A percentile compares a stretch with the other conserved stretches of the same genome.
These are phyloP conservation scores for Buxus sempervirens DNA, from an alignment of 164 flowering plant species.

Conservation along the genomic window DNA sequence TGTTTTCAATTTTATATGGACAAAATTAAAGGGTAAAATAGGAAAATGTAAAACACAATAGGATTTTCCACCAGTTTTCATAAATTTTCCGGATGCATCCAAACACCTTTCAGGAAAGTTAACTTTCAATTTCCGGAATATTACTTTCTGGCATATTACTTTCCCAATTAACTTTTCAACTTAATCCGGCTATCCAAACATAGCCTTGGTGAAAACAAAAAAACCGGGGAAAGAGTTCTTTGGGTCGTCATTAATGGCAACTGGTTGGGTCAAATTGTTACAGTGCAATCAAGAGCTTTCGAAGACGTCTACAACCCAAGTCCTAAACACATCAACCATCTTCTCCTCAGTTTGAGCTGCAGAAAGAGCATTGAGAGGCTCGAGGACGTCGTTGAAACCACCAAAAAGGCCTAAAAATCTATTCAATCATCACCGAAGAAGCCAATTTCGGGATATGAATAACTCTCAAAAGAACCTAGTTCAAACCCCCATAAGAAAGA, in stretches of 20 bases:
- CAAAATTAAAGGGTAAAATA: too few relatives aligned
- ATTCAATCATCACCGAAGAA: slow-evolving; percentile 15
- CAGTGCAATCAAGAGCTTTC: slow-evolving; percentile 78
- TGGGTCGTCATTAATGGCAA: slow-evolving; percentile 54
- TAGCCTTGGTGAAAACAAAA: too few relatives aligned
- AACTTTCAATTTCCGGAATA: too few relatives aligned
- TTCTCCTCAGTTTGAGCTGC: slow-evolving; percentile 55
- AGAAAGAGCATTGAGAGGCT: slow-evolving; percentile 46
- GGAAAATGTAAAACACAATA: too few relatives aligned
- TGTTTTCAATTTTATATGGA: too few relatives aligned
- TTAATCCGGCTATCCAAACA: too few relatives aligned
- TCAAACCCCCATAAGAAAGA: slow-evolving; percentile 12
- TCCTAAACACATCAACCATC: slow-evolving; percentile 29
- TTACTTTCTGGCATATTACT: too few relatives aligned
- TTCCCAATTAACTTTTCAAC: too few relatives aligned
- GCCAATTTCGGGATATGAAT: slow-evolving; percentile 12
- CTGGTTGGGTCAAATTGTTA: slow-evolving; percentile 77
- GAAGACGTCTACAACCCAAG: slow-evolving; percentile 61
- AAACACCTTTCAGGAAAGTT: too few relatives aligned
- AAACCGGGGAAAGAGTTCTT: slow-evolving; percentile 11
- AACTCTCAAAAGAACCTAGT: slow-evolving; percentile 13
- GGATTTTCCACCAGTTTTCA: too few relatives aligned
- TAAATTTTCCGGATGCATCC: too few relatives aligned
- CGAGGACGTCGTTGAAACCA: slow-evolving; percentile 61
- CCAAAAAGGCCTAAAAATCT: slow-evolving; percentile 29